Percentiles rank a stretch among this genome's conserved stretches.
These are phyloP conservation scores for apple (Malus domestica) DNA, from an alignment of 306 rosid species.

Conservation along the genomic window ASM211411v1 NC_041797.1:3213501-3214000, in stretches of 20 bases:
- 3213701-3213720: slow-evolving; percentile 1
- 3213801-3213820: slow-evolving; percentile 19
- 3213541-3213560: slow-evolving; percentile 55
- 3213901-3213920: slow-evolving; percentile 41
- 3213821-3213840: slow-evolving; percentile 56
- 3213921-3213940: slow-evolving; percentile 34
- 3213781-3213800: slow-evolving; percentile 33
- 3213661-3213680: background rate
- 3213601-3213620: slow-evolving; percentile 53
- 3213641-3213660: background rate
- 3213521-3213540: slow-evolving; percentile 51
- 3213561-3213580: slow-evolving; percentile 50
- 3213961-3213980: slow-evolving; percentile 31
- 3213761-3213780: slow-evolving; percentile 57
- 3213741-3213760: slow-evolving; percentile 41
- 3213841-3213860: slow-evolving; percentile 61
- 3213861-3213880: slow-evolving; percentile 31
- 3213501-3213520: slow-evolving; percentile 62
- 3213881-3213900: slow-evolving; percentile 37
- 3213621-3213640: slow-evolving; percentile 3
- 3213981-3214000: slow-evolving; percentile 27
- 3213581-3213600: slow-evolving; percentile 47
- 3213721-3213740: slow-evolving; percentile 74
- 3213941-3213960: slow-evolving; percentile 26
- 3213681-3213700: background rate